Base-by-base conservation (phyloP, 2,329 filamentous ascomycete species). In the Hymenoscyphus infarciens region DNA sequence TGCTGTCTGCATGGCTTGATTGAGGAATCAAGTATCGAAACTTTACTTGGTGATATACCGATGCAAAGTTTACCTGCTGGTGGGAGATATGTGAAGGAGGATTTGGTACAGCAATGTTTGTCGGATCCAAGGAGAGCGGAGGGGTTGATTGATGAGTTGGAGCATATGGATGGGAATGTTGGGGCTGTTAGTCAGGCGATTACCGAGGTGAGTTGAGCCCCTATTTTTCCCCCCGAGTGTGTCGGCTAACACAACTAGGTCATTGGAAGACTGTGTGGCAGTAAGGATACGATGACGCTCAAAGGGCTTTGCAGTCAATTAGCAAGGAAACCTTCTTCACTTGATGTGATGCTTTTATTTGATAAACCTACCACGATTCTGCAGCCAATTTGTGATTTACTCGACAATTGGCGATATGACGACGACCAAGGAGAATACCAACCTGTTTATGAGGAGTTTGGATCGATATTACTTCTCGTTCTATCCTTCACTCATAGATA, bases 1-100 rank as follows among this genome's bases (percentile, higher is more conserved):
- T 99, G 95, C 73, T 91, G 91, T 61, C 81, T 97, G 45, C 93
- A 98, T 74, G 87, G 87, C 0, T 80, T 99, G n/a, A 87, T 98
- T 27, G 85, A 87, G 0, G 87, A 92, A 67, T 82, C 86, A 38
- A 90, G 88, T 57, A 90, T 97, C 16, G 87, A 94, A 72, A 84
- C 84, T 3, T 83, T 99, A 10, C 78, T 97, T 1, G 92, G 92
- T 4, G 92, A 97, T 70, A 88, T 92, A 27, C 90, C 91, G 0
- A 89, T 95, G 79, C 87, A 91, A 67, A 89, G 87, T 42, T 79
- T 93, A 57, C 90, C 92, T 1, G 84, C 87, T 27, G 84, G 88
- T 27, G 88, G 89, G 3, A 88, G 88, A 63, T 92, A 92, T 69
- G 82, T 84, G 56, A 95, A 94, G 74, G 90, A 95, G 31, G 83